Conservation (phyloP, 345 rosid genomes). For the Orychophragmus violaceus region DNA sequence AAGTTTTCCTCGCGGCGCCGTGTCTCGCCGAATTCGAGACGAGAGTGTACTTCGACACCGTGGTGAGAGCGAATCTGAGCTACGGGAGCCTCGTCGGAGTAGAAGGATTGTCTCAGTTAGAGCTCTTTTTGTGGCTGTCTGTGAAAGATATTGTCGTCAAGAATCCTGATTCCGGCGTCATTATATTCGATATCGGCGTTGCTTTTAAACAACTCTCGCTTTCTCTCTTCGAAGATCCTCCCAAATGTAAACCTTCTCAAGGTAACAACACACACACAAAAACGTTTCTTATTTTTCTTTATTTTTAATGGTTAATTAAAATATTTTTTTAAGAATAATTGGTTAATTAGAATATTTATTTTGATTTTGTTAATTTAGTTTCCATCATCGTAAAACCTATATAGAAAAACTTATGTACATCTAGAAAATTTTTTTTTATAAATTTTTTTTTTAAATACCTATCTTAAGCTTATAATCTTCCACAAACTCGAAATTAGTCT, state of each 20-base stretch:
- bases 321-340: too few relatives aligned
- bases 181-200: slow-evolving; percentile 83
- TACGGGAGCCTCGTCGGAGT: slow-evolving; percentile 70
- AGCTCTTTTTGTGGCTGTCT: slow-evolving; percentile 82
- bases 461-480: too few relatives aligned
- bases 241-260: slow-evolving; percentile 59
- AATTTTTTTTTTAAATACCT: too few relatives aligned
- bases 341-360: not conserved
- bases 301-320: too few relatives aligned
- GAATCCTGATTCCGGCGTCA: slow-evolving; percentile 76
- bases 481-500: too few relatives aligned
- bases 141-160: slow-evolving; percentile 75
- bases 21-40: slow-evolving; percentile 69
- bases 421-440: not conserved
- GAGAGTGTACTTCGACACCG: slow-evolving; percentile 56
- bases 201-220: slow-evolving; percentile 75
- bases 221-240: slow-evolving; percentile 87
- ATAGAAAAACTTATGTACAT: not conserved
- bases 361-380: not conserved
- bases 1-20: slow-evolving; percentile 71
- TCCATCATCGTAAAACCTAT: not conserved
- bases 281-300: not conserved
- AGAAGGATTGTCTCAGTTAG: slow-evolving; percentile 69
- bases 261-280: too few relatives aligned
- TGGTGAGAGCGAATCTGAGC: slow-evolving; percentile 73